Evolutionary conservation across 805 yeast species (phyloP), one percentile per base, ranked within the genome.

Genomic region (Pichia deserticola): DNA sequence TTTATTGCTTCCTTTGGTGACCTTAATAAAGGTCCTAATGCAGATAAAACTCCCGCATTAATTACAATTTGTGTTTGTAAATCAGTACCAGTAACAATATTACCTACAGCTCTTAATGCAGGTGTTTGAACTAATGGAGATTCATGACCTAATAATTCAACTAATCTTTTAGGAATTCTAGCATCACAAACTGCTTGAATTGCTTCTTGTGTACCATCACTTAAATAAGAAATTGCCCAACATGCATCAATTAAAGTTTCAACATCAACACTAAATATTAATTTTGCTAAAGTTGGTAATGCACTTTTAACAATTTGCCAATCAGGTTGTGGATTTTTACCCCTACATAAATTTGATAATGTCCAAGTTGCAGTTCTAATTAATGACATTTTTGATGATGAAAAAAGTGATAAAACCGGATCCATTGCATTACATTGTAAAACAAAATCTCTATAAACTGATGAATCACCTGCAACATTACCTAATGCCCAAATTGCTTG

Each of bases 401-500:
- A 79, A 71, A 93, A 86, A 54, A 93, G 72, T 9, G 79, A 73
- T 60, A 93, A 75, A 51, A 93, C 85, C 7, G 97, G 96, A 54
- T 79, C 83, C 86, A 93, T 86, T 28, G 97, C 97, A 55, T 85
- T 83, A 60, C 89, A 84, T 40, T 76, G 71, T 58, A 93, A 75
- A 42, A 93, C 98, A 60, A 77, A 84, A 71, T 93, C 98, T 72
- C 99, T 83, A 75, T 82, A 89, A 40, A 76, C 73, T 8, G 97
- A 78, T 13, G 96, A 88, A 67, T 93, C 99, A 68, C 99, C 99
- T 30, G 99, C 98, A 66, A 93, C 96, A 66, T 93, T 93, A 71
- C 99, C 99, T 57, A 93, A 75, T 32, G 99, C 98, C 99, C 99
- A 93, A 59, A 93, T 92, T 12, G 98, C 98, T 72, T 93, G 99